Base-by-base conservation (phyloP, 2,329 filamentous ascomycete species). In the Cladosporium sp. region DNA sequence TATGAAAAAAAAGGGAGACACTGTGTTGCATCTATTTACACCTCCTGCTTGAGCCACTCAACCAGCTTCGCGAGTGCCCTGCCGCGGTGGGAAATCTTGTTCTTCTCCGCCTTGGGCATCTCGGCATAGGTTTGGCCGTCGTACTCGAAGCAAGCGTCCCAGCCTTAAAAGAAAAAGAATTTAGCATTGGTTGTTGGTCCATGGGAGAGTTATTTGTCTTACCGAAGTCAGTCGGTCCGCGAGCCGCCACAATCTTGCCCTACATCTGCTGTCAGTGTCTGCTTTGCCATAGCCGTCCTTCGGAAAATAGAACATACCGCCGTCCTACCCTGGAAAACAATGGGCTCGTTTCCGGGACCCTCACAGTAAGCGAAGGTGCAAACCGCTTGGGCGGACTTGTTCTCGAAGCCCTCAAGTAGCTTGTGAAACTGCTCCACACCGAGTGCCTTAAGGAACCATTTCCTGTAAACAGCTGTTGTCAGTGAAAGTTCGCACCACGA, bases 101-200 rank as follows among this genome's bases (percentile, higher is more conserved):
- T 98, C 82, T 94, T 94, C 66, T 83, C 81, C 8, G 67, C 72
- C 69, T 86, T 91, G 45, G 89, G 86, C 93, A 98, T 98, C 73
- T 98, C 93, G 22, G 93, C 93, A 67, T 95, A 85, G 73, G 93
- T 98, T 71, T 88, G 75, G 36, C 91, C 91, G 57, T 94, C 79
- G 59, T 94, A 92, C 72, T 98, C 93, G 62, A 98, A 98, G 57
- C 95, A 85, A 2, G 93, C 83, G 68, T 98, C 93, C 93, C 93
- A 98, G 39, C 92, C 91, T 95, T 56, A n/a, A 20, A 42, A 27
- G 13, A 40, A 27, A 11, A 41, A 39, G 13, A 40, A 20, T 41
- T 59, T 42, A 57, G 57, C 59, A 43, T 29, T n/a, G 15, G 42
- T 12, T 19, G 6, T 33, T n/a, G 4, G 11, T n/a, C 25, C 19